Percentiles rank a stretch among this genome's conserved stretches.
phyloP scores from a whole-genome alignment of 2,329 filamentous ascomycete genomes.

The Monosporascus sp. region DNA sequence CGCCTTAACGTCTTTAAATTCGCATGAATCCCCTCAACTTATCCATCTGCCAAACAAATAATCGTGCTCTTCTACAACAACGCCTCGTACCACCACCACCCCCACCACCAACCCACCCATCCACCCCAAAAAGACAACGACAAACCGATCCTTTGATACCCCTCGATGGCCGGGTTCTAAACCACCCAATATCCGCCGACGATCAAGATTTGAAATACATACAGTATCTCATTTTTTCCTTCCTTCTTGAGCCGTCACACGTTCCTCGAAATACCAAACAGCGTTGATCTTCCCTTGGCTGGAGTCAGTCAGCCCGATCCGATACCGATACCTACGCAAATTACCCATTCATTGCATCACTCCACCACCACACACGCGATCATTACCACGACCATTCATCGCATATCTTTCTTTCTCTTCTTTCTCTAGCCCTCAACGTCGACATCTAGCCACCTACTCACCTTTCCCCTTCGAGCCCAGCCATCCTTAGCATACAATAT shows the following conservation, averaged over 20 bases:
- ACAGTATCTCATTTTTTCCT: background rate
- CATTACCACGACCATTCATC: background rate
- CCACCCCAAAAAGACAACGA: background rate
- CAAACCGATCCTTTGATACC: background rate
- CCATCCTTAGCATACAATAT: conserved; percentile 1
- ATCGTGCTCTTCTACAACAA: conserved; percentile 2
- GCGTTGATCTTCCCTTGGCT: background rate
- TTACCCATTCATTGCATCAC: background rate
- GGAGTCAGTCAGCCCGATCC: background rate
- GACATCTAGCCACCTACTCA: too few relatives aligned
- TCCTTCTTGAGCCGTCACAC: background rate
- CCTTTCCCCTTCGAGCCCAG: too few relatives aligned
- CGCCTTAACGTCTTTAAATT: background rate
- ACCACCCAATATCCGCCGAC: background rate
- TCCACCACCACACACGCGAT: background rate
- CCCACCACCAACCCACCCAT: background rate
- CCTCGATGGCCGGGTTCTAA: background rate
- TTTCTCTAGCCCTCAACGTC: too few relatives aligned
- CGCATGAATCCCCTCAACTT: conserved; percentile 7
- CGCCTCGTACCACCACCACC: background rate
- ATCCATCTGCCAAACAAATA: conserved; percentile 4
- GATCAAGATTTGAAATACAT: background rate
- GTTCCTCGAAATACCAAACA: background rate
- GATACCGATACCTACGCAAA: background rate
- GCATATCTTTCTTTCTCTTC: background rate